Evolutionary conservation across 352 stramenopile species (phyloP).

Genomic region (Saprolegnia parasitica): DNA sequence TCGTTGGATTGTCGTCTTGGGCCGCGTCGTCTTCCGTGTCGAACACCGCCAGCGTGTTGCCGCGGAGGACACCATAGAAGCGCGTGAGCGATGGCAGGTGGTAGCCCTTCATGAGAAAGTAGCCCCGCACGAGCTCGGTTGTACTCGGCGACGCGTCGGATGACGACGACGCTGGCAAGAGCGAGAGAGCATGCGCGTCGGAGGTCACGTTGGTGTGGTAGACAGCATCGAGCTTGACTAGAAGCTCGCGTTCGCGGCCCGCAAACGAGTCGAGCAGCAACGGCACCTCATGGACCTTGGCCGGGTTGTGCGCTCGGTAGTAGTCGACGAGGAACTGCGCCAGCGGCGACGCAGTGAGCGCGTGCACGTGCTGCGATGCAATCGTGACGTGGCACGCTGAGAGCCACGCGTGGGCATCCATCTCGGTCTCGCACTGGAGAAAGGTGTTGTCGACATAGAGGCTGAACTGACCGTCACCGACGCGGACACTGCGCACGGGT

Average conservation of each 20-base stretch:
- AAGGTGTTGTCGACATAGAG: slow-evolving; percentile 24
- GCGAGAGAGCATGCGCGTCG: slow-evolving; percentile 34
- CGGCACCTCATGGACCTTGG: slow-evolving; percentile 78
- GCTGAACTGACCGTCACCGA: slow-evolving; percentile 28
- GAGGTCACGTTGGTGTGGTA: slow-evolving; percentile 47
- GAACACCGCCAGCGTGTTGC: slow-evolving; percentile 55
- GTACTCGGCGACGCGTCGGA: not conserved
- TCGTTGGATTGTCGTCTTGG: slow-evolving; percentile 23
- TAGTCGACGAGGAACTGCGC: slow-evolving; percentile 52
- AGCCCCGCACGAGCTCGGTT: slow-evolving; percentile 55
- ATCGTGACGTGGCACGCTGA: slow-evolving; percentile 26
- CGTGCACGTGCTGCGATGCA: not conserved
- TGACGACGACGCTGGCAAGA: slow-evolving; percentile 11
- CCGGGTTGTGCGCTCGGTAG: slow-evolving; percentile 85
- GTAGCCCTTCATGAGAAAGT: slow-evolving; percentile 68
- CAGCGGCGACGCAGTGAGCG: slow-evolving; percentile 13
- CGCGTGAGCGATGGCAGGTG: slow-evolving; percentile 71
- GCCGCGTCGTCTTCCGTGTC: slow-evolving; percentile 57
- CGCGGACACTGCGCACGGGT: not conserved
- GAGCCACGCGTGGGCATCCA: slow-evolving; percentile 24
- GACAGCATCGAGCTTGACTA: slow-evolving; percentile 60
- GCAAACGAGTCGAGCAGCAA: slow-evolving; percentile 50
- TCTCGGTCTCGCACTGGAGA: slow-evolving; percentile 7
- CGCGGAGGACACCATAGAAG: slow-evolving; percentile 58
- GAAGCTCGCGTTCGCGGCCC: slow-evolving; percentile 45